A percentile compares a stretch with the other conserved stretches of the same genome.
phyloP scores from a whole-genome alignment of 495 filamentous ascomycete species.

The Letharia lupina region DNA sequence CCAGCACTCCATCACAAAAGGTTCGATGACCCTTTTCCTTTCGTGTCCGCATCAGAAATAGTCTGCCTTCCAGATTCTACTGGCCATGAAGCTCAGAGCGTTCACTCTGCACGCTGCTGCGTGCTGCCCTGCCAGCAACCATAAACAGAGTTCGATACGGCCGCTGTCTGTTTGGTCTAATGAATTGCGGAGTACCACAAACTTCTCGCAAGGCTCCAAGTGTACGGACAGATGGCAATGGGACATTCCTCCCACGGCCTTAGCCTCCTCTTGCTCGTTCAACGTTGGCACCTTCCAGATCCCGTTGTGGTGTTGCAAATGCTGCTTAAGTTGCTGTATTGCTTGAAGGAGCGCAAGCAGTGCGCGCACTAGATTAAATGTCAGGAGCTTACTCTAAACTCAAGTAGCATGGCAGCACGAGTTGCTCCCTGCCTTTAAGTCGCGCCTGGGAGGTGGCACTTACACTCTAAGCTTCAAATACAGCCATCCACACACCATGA shows the following conservation, averaged over 20 bases:
- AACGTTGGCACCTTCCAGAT: background rate
- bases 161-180: background rate
- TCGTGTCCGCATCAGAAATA: too few species aligned
- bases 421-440: background rate
- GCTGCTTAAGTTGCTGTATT: background rate
- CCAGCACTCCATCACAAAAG: background rate
- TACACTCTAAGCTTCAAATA: conserved; percentile 19
- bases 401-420: background rate
- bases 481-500: conserved; percentile 17
- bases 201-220: background rate
- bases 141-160: background rate
- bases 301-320: background rate
- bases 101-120: background rate
- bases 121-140: background rate
- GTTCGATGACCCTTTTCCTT: background rate
- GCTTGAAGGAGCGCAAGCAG: background rate
- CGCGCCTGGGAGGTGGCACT: background rate
- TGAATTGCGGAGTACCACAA: background rate
- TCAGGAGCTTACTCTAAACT: background rate
- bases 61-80: background rate
- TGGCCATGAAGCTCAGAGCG: background rate
- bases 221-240: background rate
- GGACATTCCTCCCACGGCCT: background rate
- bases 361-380: background rate
- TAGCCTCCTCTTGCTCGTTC: background rate